Evolutionary conservation across 495 filamentous ascomycete genomes (phyloP).

Genomic region (Xylaria bambusicola): DNA sequence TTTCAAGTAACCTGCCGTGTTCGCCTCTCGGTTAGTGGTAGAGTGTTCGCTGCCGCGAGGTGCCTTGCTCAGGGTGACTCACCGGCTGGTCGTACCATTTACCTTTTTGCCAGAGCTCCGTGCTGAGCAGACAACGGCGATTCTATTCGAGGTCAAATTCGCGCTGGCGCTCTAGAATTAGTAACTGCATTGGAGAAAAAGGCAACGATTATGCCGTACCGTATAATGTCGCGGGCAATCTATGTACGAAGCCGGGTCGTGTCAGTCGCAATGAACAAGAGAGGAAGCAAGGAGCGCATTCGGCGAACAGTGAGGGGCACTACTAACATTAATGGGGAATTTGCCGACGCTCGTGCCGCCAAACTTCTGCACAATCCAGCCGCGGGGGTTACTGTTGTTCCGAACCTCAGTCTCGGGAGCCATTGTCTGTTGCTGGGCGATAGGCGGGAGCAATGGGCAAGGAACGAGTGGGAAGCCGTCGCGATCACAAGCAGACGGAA

Average conservation of each 20-base stretch:
- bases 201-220: slow-evolving; percentile 49
- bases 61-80: slow-evolving; percentile 42
- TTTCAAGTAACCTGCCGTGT: slow-evolving; percentile 48
- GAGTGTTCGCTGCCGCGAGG: not conserved
- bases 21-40: slow-evolving; percentile 19
- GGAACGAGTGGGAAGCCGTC: not conserved
- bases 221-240: slow-evolving; percentile 74
- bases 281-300: slow-evolving; percentile 6
- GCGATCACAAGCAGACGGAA: slow-evolving; percentile 3
- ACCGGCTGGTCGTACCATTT: slow-evolving; percentile 94
- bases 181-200: not conserved
- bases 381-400: slow-evolving; percentile 39
- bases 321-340: slow-evolving; percentile 42
- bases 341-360: slow-evolving; percentile 67
- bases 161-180: slow-evolving; percentile 51
- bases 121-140: slow-evolving; percentile 92
- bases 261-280: slow-evolving; percentile 13
- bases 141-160: slow-evolving; percentile 63
- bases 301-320: slow-evolving; percentile 19
- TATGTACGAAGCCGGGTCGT: slow-evolving; percentile 33
- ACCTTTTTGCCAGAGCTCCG: slow-evolving; percentile 86
- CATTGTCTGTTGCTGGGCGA: slow-evolving; percentile 17
- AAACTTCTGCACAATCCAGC: slow-evolving; percentile 86
- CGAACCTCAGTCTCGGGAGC: slow-evolving; percentile 17
- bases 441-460: not conserved